Percentiles rank a stretch among this genome's conserved stretches.
phyloP scores from a whole-genome alignment of 106 monocot species.

The Narthecium ossifragum region DNA sequence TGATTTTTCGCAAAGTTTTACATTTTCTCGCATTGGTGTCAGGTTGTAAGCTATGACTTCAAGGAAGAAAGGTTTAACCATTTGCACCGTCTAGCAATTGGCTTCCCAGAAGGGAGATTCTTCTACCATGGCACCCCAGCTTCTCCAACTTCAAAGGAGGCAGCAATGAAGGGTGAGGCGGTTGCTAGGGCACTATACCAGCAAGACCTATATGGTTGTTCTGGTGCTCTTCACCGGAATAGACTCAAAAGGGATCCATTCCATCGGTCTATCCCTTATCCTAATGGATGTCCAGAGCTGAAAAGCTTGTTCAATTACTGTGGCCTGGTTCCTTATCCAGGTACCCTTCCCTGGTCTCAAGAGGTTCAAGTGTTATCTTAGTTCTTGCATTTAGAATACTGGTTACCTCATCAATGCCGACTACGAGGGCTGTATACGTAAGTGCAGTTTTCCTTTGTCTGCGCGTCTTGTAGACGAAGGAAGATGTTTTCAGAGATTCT shows the following conservation, averaged over 20 bases:
- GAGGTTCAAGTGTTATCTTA: slow-evolving; percentile 8
- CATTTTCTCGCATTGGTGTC: too few species aligned
- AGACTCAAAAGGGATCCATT: slow-evolving; percentile 86
- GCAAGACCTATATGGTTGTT: slow-evolving; percentile 82
- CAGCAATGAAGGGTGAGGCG: slow-evolving; percentile 70
- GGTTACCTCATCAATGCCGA: too few species aligned
- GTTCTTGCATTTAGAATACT: too few species aligned
- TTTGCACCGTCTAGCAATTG: slow-evolving; percentile 69
- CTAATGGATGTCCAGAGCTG: slow-evolving; percentile 84
- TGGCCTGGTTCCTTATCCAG: slow-evolving; percentile 65
- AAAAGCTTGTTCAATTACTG: slow-evolving; percentile 77
- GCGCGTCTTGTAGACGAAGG: too few species aligned
- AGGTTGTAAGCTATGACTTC: slow-evolving; percentile 99
- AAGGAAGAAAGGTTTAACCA: slow-evolving; percentile 82
- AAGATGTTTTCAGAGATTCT: too few species aligned
- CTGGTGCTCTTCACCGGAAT: slow-evolving; percentile 54
- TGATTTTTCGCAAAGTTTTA: too few species aligned
- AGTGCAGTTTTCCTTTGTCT: too few species aligned
- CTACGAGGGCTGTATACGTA: too few species aligned
- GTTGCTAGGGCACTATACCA: slow-evolving; percentile 65
- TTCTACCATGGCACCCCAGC: slow-evolving; percentile 71
- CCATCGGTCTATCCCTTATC: slow-evolving; percentile 74
- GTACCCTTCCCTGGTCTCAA: slow-evolving; percentile 65
- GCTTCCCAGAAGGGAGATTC: slow-evolving; percentile 79
- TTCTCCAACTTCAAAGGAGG: slow-evolving; percentile 45